Percentiles rank a stretch among this genome's conserved stretches.
Evolutionary conservation across 768 basidiomycete species (phyloP).

Genomic region (Tricholoma furcatifolium): DNA sequence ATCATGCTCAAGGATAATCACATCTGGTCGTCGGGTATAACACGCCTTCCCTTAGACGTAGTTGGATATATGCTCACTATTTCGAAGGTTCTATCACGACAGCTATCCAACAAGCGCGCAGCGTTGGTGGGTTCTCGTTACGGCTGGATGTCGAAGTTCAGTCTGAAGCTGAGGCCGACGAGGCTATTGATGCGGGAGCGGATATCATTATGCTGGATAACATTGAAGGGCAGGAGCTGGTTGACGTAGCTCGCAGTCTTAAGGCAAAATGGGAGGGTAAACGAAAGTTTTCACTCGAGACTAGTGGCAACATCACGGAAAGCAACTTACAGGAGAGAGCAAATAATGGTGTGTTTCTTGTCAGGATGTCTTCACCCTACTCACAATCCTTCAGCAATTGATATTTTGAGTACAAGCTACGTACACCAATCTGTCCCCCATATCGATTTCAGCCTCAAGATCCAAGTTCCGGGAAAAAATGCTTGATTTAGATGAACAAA

Average conservation of each 20-base stretch:
- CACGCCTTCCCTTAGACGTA: background rate
- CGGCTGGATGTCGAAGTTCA: slow-evolving; percentile 93
- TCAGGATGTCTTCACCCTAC: background rate
- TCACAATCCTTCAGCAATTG: slow-evolving; percentile 62
- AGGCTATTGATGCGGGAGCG: slow-evolving; percentile 95
- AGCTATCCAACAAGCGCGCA: slow-evolving; percentile 82
- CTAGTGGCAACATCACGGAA: slow-evolving; percentile 94
- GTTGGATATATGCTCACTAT: background rate
- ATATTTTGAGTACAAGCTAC: slow-evolving; percentile 88
- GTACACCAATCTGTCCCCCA: slow-evolving; percentile 93
- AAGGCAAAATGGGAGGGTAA: slow-evolving; percentile 79
- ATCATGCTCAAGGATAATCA: slow-evolving; percentile 99
- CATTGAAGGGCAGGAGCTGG: slow-evolving; percentile 75
- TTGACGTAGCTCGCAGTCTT: slow-evolving; percentile 63
- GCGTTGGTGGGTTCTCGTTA: slow-evolving; percentile 88
- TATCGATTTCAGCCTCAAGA: slow-evolving; percentile 96
- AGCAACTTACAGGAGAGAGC: slow-evolving; percentile 76
- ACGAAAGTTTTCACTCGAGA: slow-evolving; percentile 87
- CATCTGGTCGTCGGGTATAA: slow-evolving; percentile 89
- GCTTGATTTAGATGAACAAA: slow-evolving; percentile 1
- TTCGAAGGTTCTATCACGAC: slow-evolving; percentile 80
- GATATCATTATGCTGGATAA: slow-evolving; percentile 97
- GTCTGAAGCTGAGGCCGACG: slow-evolving; percentile 87
- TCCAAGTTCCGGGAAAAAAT: slow-evolving; percentile 59
- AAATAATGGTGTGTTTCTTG: slow-evolving; percentile 64